Conservation (phyloP, 2,329 filamentous ascomycete genomes). For the Neopestalotiopsis sp. region DNA sequence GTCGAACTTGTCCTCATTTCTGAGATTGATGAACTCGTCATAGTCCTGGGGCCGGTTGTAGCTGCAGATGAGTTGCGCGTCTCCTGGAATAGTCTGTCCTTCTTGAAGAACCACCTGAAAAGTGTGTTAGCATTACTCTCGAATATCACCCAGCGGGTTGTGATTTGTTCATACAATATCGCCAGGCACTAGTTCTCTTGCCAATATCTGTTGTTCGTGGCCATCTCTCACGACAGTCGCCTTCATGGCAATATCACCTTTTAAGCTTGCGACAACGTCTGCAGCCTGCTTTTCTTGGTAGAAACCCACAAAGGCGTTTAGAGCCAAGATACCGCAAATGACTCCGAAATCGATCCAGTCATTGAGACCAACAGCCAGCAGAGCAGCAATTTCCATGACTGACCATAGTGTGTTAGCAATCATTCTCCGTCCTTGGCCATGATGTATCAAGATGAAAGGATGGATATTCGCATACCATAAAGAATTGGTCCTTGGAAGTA, state of each 20-base stretch:
- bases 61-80: conserved; percentile 75
- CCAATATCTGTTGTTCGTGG: conserved; percentile 71
- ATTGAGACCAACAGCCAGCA: conserved; percentile 74
- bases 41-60: conserved; percentile 65
- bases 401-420: conserved; percentile 19
- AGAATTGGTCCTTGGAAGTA: conserved; percentile 77
- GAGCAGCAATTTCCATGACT: conserved; percentile 81
- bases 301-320: conserved; percentile 80
- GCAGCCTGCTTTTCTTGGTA: conserved; percentile 84
- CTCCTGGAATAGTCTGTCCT: conserved; percentile 68
- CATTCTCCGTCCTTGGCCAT: conserved; percentile 31
- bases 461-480: conserved; percentile 64
- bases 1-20: conserved; percentile 34
- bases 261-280: conserved; percentile 75
- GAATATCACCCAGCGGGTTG: background rate
- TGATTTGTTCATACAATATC: conserved; percentile 66
- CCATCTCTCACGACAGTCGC: conserved; percentile 72
- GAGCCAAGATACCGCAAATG: conserved; percentile 75
- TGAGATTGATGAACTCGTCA: conserved; percentile 38
- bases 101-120: conserved; percentile 71
- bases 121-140: background rate
- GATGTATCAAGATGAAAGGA: background rate
- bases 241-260: conserved; percentile 82
- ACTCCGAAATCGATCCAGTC: conserved; percentile 82
- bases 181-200: conserved; percentile 76